Conservation (phyloP, 768 basidiomycete species). For the Leccinum variicolor region DNA sequence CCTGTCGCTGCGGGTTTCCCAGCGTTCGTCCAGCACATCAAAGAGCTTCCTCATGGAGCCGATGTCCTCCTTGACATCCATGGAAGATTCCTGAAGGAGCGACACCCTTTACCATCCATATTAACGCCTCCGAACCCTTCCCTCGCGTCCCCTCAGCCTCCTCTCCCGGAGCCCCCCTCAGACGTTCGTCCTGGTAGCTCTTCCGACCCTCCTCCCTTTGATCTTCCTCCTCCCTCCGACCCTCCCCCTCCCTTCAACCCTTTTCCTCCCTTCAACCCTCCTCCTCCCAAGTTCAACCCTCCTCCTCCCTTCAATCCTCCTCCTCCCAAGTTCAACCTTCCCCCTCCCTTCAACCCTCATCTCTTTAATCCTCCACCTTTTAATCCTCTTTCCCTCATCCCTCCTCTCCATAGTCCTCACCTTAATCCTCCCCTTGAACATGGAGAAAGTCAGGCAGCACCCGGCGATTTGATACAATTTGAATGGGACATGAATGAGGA, state of each 20-base stretch:
- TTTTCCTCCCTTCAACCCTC: background rate
- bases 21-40: background rate
- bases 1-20: background rate
- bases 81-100: background rate
- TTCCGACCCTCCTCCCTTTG: background rate
- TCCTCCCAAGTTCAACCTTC: no score
- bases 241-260: no score
- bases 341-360: no score
- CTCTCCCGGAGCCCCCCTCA: background rate
- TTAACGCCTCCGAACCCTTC: background rate
- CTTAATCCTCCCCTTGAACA: no score
- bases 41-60: background rate
- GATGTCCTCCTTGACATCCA: background rate
- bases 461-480: no score
- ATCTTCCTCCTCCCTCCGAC: background rate
- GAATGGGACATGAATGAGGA: no score
- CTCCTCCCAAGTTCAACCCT: no score
- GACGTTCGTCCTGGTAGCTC: background rate
- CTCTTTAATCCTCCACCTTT: no score
- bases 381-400: accelerated
- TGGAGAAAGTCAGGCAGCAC: no score
- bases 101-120: background rate
- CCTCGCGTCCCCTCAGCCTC: background rate
- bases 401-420: no score
- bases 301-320: no score